Evolutionary conservation across 257 asterid species (phyloP), one percentile per base, ranked within the genome.

Genomic region (Paulownia fortunei): DNA sequence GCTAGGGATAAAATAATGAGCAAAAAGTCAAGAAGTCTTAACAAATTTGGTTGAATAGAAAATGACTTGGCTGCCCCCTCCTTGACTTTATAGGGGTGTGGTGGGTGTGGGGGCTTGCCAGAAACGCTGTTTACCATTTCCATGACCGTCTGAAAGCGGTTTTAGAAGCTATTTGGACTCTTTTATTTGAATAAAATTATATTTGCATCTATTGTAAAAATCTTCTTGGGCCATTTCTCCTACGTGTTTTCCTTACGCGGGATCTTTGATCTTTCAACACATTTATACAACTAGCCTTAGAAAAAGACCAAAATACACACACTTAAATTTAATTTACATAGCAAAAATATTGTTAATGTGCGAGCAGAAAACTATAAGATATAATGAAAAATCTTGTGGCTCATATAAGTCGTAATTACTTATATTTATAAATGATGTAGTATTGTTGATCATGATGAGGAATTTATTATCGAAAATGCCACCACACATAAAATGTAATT

Each of bases 41-140:
- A 15, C 63, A 67, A 60, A 58, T 79, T 87, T 75, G 87, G 87
- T 86, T 81, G 86, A 84, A 69, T 46, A 3, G 51, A 62, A 84
- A 85, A 77, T 27, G 74, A 76, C 84, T 11, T 55, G 69, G 78
- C 49, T 85, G 59, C 81, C 84, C 76, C 24, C 74, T 30, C 63
- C 84, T 55, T 87, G 89, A 87, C 89, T 81, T 83, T 76, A 2
- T 49, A 51, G 41, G 41, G 67, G 70, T 16, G 19, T 44, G 64
- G 8, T 19, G 56, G 55, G 49, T 18, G 44, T n/a, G 52, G 73
- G 56, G 80, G 76, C 82, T 82, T 67, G 68, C 47, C 49, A 36
- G 42, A 65, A 58, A 77, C 64, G 67, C 49, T 62, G 77, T 42
- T 74, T 61, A 63, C 69, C 70, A 56, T 56, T 36, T n/a, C 62